Percentiles rank a stretch among this genome's conserved stretches.
Conservation (phyloP, 2,329 filamentous ascomycete species). For the Sphaerulina populicola region DNA sequence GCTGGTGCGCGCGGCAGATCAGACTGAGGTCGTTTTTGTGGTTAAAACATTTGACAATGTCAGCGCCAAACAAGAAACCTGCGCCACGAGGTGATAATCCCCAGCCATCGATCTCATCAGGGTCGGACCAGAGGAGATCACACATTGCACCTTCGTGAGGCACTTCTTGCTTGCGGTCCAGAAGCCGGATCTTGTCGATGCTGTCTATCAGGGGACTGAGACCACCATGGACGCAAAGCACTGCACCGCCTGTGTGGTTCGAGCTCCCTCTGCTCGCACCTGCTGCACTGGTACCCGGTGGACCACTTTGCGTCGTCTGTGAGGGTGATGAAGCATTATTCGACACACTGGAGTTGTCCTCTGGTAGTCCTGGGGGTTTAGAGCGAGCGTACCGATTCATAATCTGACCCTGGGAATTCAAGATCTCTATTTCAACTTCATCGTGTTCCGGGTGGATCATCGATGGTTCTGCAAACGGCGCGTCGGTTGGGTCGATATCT, state of each 20-base stretch:
- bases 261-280: constrained; percentile 52
- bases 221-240: constrained; percentile 92
- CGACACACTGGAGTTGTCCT: constrained; percentile 22
- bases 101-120: constrained; percentile 61
- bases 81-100: constrained; percentile 58
- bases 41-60: constrained; percentile 58
- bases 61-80: constrained; percentile 62
- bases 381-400: constrained; percentile 61
- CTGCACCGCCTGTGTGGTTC: constrained; percentile 66
- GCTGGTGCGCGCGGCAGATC: constrained; percentile 64
- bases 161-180: constrained; percentile 93
- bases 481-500: constrained; percentile 55
- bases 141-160: constrained; percentile 71
- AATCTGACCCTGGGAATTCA: constrained; percentile 73
- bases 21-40: constrained; percentile 65
- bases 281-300: constrained; percentile 71
- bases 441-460: constrained; percentile 47
- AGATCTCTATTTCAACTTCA: constrained; percentile 85
- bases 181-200: constrained; percentile 87
- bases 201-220: constrained; percentile 84
- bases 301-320: constrained; percentile 44
- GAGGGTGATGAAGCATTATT: constrained; percentile 35
- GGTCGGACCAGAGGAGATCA: constrained; percentile 68
- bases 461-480: constrained; percentile 40
- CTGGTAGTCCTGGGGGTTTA: constrained; percentile 6